Percentiles rank a stretch among this genome's conserved stretches.
phyloP scores from a whole-genome alignment of 192 early-diverging fungal species.

The Diversispora eburnea region DNA sequence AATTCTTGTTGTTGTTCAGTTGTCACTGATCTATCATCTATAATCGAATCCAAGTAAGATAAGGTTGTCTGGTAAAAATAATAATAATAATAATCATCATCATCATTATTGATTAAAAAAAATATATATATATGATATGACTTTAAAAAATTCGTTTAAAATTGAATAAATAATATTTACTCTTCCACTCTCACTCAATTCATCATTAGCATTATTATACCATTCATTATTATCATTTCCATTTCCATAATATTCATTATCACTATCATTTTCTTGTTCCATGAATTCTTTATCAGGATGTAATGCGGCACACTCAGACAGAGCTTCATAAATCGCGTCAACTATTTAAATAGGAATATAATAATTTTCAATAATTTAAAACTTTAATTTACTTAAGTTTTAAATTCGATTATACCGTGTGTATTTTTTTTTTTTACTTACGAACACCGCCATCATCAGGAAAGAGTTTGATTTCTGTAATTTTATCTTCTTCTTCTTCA shows the following conservation, averaged over 20 bases:
- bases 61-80: not conserved
- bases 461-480: conserved; percentile 52
- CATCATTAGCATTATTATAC: conserved; percentile 33
- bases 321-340: conserved; percentile 56
- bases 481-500: conserved; percentile 39
- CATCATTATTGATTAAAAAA: not conserved
- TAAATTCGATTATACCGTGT: not conserved
- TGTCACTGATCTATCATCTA: not conserved
- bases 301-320: conserved; percentile 58
- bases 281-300: conserved; percentile 57
- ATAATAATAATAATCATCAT: not conserved
- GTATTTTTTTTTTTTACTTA: conserved; percentile 32
- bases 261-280: conserved; percentile 36
- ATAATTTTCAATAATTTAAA: not conserved
- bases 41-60: not conserved
- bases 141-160: not conserved
- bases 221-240: conserved; percentile 17
- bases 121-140: not conserved
- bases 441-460: conserved; percentile 51
- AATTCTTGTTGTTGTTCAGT: not conserved
- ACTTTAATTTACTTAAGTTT: not conserved
- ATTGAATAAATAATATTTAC: not conserved
- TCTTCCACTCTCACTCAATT: conserved; percentile 37
- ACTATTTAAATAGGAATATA: conserved; percentile 39
- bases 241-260: conserved; percentile 29